Percentiles rank a stretch among this genome's conserved stretches.
Conservation (phyloP, 768 basidiomycete genomes). For the Mrakia gelida region DNA sequence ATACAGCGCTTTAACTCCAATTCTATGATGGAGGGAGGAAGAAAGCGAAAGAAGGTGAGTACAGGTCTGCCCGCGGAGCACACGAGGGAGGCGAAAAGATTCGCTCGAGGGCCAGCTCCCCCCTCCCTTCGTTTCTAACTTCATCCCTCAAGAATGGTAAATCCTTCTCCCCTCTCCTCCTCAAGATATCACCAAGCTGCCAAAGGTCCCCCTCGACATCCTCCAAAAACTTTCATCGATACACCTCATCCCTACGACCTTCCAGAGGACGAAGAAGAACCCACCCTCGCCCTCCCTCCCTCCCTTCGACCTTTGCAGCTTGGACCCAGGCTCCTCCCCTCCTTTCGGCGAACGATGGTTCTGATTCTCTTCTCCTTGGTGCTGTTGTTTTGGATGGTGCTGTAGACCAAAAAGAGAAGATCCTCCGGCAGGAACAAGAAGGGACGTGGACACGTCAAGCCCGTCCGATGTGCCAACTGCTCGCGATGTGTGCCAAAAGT, state of each 20-base stretch:
- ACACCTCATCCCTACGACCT: not conserved
- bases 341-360: not conserved
- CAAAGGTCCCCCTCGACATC: not conserved
- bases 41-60: no score
- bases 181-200: not conserved
- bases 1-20: no score
- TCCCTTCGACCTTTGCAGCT: constrained; percentile 8
- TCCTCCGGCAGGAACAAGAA: constrained; percentile 88
- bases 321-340: not conserved
- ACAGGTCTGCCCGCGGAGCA: no score
- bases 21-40: no score
- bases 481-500: constrained; percentile 83
- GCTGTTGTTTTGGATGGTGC: not conserved
- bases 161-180: not conserved
- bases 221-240: not conserved
- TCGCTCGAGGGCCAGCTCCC: no score
- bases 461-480: constrained; percentile 99
- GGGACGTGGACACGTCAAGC: constrained; percentile 90
- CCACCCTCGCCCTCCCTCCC: not conserved
- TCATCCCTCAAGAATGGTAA: constrained; percentile 12
- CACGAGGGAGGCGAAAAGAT: no score
- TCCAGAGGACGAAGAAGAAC: no score
- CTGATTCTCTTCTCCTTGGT: constrained; percentile 1
- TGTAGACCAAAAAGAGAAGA: constrained; percentile 31
- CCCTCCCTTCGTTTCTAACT: not conserved